A percentile compares a stretch with the other conserved stretches of the same genome.
These are phyloP conservation scores for Geotrichum aggregatum DNA, from an alignment of 1,139 yeast genomes.

Conservation along the genomic window DNA sequence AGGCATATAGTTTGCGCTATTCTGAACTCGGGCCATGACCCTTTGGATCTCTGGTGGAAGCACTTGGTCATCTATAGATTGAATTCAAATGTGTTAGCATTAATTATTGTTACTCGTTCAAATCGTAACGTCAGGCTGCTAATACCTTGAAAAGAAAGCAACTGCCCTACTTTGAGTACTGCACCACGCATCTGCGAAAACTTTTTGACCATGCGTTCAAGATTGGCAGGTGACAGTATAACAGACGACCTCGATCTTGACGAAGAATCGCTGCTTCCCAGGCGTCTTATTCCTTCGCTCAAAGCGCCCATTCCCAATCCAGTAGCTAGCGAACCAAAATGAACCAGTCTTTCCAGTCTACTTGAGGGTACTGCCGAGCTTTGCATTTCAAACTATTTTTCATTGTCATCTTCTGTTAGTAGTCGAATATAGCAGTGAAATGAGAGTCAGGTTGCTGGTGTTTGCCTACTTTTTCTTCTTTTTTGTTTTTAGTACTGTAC, in stretches of 20 bases:
- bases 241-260: slow-evolving; percentile 39
- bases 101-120: too few relatives aligned
- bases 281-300: slow-evolving; percentile 67
- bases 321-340: slow-evolving; percentile 89
- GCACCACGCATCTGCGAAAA: slow-evolving; percentile 97
- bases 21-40: slow-evolving; percentile 79
- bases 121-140: too few relatives aligned
- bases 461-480: slow-evolving; percentile 1
- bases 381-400: slow-evolving; percentile 46
- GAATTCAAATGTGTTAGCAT: not conserved
- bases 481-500: slow-evolving; percentile 18
- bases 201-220: slow-evolving; percentile 82
- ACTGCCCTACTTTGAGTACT: slow-evolving; percentile 91
- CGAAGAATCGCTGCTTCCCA: slow-evolving; percentile 45
- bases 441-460: too few relatives aligned
- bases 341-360: slow-evolving; percentile 79
- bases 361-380: slow-evolving; percentile 78
- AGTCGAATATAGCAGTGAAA: too few relatives aligned
- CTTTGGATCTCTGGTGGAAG: slow-evolving; percentile 82
- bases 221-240: slow-evolving; percentile 72
- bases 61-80: slow-evolving; percentile 53
- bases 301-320: slow-evolving; percentile 86
- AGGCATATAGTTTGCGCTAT: slow-evolving; percentile 96
- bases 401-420: too few relatives aligned
- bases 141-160: slow-evolving; percentile 82